These are phyloP conservation scores for Globisporangium megalacanthum DNA, from an alignment of 352 stramenopile genomes.

Conservation along the genomic window DNA sequence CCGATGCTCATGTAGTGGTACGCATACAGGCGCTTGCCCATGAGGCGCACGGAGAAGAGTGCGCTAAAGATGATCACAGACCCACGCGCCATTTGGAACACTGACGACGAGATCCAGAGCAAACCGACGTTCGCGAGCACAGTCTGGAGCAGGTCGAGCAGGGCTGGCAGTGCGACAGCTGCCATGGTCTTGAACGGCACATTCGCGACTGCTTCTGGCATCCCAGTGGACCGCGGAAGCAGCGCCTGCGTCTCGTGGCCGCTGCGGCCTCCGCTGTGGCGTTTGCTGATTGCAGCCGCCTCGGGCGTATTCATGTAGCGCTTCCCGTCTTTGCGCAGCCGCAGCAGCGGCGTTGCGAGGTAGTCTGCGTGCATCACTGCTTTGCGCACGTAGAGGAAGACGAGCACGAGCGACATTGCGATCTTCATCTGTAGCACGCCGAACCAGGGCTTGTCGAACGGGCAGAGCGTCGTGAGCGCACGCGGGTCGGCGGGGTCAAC, in stretches of 20 bases:
- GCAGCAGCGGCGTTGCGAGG: conserved; percentile 61
- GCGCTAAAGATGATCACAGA: conserved; percentile 91
- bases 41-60: conserved; percentile 78
- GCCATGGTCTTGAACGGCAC: conserved; percentile 45
- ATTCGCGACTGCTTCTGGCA: not conserved
- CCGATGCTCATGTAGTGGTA: conserved; percentile 87
- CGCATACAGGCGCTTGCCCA: conserved; percentile 72
- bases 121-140: conserved; percentile 84
- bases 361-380: conserved; percentile 44
- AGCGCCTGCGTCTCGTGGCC: conserved; percentile 9
- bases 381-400: conserved; percentile 69
- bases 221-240: not conserved
- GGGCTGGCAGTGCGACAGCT: conserved; percentile 55
- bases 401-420: conserved; percentile 73
- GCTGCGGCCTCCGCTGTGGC: conserved; percentile 19
- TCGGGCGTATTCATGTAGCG: conserved; percentile 55
- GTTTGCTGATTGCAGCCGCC: conserved; percentile 32
- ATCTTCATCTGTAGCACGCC: conserved; percentile 84
- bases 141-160: conserved; percentile 83
- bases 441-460: conserved; percentile 86
- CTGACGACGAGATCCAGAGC: conserved; percentile 84
- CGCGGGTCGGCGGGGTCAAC: conserved; percentile 26
- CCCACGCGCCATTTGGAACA: conserved; percentile 89
- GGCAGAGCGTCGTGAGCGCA: conserved; percentile 47
- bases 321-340: conserved; percentile 55